Evolutionary conservation across 2,329 filamentous ascomycete species (phyloP), one percentile per base, ranked within the genome.

Genomic region (Fusarium buharicum): DNA sequence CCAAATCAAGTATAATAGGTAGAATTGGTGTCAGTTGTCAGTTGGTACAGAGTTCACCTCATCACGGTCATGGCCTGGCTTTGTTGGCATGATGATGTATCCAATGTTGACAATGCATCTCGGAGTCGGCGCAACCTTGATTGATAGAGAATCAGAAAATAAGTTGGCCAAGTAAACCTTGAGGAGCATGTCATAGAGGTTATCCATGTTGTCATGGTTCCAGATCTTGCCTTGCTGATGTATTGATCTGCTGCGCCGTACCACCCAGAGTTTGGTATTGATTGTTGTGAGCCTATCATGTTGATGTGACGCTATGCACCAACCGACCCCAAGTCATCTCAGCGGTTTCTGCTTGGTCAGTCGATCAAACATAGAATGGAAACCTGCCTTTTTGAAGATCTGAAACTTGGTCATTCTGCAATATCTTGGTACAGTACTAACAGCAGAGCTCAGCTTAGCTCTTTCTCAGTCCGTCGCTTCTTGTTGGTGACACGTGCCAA

Each of bases 221-320:
- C 57, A 50, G 51, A 59, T 54, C 44, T 47, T 59, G 43, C 56
- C 56, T 50, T 54, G 56, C 36, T 59, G 27, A 59, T 59, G 56
- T 54, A 59, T 55, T 55, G 56, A 59, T 59, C 54, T 59, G 41
- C 17, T 37, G 12, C 18, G 38, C 22, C 8, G 38, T 27, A 40
- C 20, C 34, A 40, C 18, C n/a, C 22, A 40, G n/a, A 14, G 22
- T 14, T 24, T 22, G 22, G 16, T 18, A 7, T 58, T 64, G 61
- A 39, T 65, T 62, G 33, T 47, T 39, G 51, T n/a, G 53, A 48
- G 37, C 66, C 62, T 66, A 66, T 69, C 61, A 62, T 50, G 50
- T 49, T 52, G 49, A 61, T 66, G 55, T 69, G 64, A 69, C 64
- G 61, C 53, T 66, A 66, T 54, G 55, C 39, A 38, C 38, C 27